phyloP scores from a whole-genome alignment of 1,284 basidiomycete genomes.

The Cryptococcus floricola region DNA sequence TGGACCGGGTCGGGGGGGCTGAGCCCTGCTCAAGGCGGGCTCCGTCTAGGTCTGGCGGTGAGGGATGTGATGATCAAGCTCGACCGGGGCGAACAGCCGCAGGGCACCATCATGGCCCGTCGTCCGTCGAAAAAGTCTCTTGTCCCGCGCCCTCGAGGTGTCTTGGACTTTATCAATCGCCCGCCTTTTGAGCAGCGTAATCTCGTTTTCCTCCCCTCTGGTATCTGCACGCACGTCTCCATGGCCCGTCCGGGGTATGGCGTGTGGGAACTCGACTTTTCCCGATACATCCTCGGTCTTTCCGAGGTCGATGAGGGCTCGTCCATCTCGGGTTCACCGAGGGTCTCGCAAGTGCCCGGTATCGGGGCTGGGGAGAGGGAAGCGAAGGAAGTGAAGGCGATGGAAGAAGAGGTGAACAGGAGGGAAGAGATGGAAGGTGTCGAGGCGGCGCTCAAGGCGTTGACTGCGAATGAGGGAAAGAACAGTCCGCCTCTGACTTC shows the following conservation, averaged over 20 bases:
- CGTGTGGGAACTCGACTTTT: slow-evolving; percentile 42
- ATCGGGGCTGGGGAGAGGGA: background rate
- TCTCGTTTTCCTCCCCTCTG: slow-evolving; percentile 31
- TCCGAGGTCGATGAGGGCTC: slow-evolving; percentile 24
- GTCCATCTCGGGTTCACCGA: background rate
- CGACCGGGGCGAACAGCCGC: slow-evolving; percentile 29
- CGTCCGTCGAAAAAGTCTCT: slow-evolving; percentile 10
- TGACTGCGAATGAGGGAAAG: slow-evolving; percentile 6
- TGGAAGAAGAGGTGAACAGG: background rate
- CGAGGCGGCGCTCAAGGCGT: slow-evolving; percentile 1
- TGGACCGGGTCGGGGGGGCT: slow-evolving; percentile 17
- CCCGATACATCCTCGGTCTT: slow-evolving; percentile 34
- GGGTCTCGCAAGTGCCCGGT: background rate
- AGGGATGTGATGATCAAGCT: slow-evolving; percentile 25
- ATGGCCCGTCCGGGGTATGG: slow-evolving; percentile 43
- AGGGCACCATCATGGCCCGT: slow-evolving; percentile 9
- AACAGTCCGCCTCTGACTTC: background rate
- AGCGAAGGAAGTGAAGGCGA: background rate
- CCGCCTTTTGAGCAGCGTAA: slow-evolving; percentile 43
- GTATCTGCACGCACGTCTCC: slow-evolving; percentile 28
- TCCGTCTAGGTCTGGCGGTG: slow-evolving; percentile 30
- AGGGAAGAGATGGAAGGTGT: background rate
- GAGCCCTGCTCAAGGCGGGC: slow-evolving; percentile 30
- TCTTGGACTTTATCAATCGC: slow-evolving; percentile 38
- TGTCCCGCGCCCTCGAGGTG: slow-evolving; percentile 27